Conservation (phyloP, 345 rosid genomes). For the Salix exigua region DNA sequence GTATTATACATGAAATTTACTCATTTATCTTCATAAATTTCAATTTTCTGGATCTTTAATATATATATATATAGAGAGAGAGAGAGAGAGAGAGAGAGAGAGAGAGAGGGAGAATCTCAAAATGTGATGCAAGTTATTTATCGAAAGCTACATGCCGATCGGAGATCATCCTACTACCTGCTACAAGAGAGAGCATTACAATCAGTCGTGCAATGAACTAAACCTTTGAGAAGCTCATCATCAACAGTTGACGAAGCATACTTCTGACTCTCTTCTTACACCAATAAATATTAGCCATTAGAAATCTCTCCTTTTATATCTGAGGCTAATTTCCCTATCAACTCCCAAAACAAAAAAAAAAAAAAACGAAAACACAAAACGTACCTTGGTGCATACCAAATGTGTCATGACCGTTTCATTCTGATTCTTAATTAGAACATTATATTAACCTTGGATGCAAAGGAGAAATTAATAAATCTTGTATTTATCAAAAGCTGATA, state of each 20-base stretch:
- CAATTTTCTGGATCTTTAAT: neutral
- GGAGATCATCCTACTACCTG: too few relatives aligned
- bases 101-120: too few relatives aligned
- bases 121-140: too few relatives aligned
- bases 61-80: too few relatives aligned
- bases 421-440: neutral
- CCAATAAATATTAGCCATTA: neutral
- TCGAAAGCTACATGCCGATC: too few relatives aligned
- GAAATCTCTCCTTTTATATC: neutral
- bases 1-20: neutral
- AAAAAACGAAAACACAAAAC: neutral
- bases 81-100: too few relatives aligned
- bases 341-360: neutral
- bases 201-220: too few relatives aligned
- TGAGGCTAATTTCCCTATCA: neutral
- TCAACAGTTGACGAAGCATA: neutral
- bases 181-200: too few relatives aligned
- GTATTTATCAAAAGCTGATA: neutral
- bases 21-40: neutral
- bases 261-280: neutral
- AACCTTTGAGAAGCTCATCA: too few relatives aligned
- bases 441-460: neutral
- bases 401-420: neutral
- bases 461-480: neutral
- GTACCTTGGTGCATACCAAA: neutral